Base-by-base conservation (phyloP, 2,329 filamentous ascomycete genomes). In the Claviceps sorghi region DNA sequence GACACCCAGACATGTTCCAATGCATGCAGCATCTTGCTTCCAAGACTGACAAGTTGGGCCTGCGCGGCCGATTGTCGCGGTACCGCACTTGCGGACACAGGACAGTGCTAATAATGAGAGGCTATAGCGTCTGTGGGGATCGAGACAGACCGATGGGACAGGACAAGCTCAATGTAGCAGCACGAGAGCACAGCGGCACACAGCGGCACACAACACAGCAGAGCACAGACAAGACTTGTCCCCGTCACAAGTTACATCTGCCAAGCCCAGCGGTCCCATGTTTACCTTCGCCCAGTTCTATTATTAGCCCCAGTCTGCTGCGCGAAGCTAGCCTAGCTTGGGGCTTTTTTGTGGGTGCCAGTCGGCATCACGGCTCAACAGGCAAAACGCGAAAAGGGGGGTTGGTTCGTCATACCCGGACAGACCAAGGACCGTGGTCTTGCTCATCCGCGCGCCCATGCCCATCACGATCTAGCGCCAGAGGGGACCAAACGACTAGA, bases 361-460 rank as follows among this genome's bases (percentile, higher is more conserved):
- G 21, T 52, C 51, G 51, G 51, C 51, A 49, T 36, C 40, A 40
- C 51, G 51, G 47, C 46, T 49, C 47, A 49, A 44, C 44, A 40
- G 30, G 46, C 41, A 45, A 49, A 42, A 45, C 46, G 22, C 43
- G 26, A 45, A 45, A 7, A 19, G n/a, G n/a, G 11, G 17, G 38
- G 46, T 46, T 30, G 26, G 26, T 43, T 48, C 43, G 50, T 52
- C 46, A 45, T 52, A 49, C 46, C n/a, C 38, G 21, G 34, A 38
- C 21, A 40, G 32, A 17, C 21, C 41, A 21, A 46, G 19, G 30
- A n/a, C 41, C 41, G 21, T 26, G 42, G 49, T 51, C 15, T 51
- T 47, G 8, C 15, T 38, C 21, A 40, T 30, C 21, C 36, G 43
- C 36, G 17, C 40, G 21, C 38, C 46, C 46, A 40, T 45, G 46